Base-by-base conservation (phyloP, 805 yeast genomes). In the Yarrowia osloensis region DNA sequence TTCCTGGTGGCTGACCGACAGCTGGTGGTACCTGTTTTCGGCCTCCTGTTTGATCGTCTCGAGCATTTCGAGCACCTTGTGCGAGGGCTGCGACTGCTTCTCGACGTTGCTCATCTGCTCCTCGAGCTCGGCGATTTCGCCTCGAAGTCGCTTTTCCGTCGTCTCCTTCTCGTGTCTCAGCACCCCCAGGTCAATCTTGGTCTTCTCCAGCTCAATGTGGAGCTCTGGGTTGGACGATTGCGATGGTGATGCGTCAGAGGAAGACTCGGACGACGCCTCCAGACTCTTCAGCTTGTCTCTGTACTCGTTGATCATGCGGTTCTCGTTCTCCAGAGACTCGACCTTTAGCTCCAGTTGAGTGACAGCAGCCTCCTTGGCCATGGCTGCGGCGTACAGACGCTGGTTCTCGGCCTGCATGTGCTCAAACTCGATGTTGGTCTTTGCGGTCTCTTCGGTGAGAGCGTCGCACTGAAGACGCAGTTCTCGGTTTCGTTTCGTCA, bases 401-500 rank as follows among this genome's bases (percentile, higher is more conserved):
- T 75, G 73, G 49, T 75, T 73, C 44, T 76, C 77, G 0, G 50
- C 65, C 35, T 73, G 71, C 49, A 76, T 77, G 19, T 71, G 72
- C 4, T 70, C 71, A 0, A 80, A 71, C 39, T 71, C 71, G 22
- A 68, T 62, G 12, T 71, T 63, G 13, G 73, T 67, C 28, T 70
- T 71, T 11, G 69, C 71, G 7, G 72, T 69, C 40, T 72, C 72
- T n/a, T 67, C 68, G 31, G 70, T 70, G 55, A 74, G 68, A 3
- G 67, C 68, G 7, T 67, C 69, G 40, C 74, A 65, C 59, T 73
- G 74, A 1, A 69, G 71, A 22, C 75, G 67, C 47, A 76, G 72
- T 39, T 74, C 77, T 37, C 75, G 72, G 68, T 75, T 77, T 66
- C 74, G 73, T 28, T 74, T 72, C 12, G 77, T 66, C 13, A 79